Evolutionary conservation across 805 yeast species (phyloP).

Genomic region (Ogataea sp.): DNA sequence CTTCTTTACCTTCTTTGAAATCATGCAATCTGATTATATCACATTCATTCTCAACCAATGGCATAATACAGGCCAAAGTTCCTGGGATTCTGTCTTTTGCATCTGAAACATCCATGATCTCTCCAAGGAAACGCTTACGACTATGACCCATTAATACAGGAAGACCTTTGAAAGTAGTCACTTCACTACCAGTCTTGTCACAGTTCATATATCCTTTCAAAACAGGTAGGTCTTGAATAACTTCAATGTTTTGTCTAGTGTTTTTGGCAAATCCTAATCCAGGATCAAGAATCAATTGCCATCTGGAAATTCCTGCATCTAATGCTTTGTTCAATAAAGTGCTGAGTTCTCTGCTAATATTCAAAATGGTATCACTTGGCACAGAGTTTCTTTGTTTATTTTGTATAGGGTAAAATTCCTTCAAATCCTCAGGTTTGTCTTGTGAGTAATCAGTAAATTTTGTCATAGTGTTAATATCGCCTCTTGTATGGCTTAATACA

Average conservation of each 20-base stretch:
- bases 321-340: conserved; percentile 28
- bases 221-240: conserved; percentile 43
- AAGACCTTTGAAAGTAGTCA: conserved; percentile 36
- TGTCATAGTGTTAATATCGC: conserved; percentile 70
- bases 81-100: conserved; percentile 65
- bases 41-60: conserved; percentile 64
- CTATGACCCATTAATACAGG: conserved; percentile 83
- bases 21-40: conserved; percentile 90
- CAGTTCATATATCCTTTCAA: conserved; percentile 40
- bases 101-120: conserved; percentile 46
- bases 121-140: conserved; percentile 80
- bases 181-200: conserved; percentile 20
- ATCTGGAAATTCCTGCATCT: conserved; percentile 50
- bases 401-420: background rate
- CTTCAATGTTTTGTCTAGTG: conserved; percentile 55
- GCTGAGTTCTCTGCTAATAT: conserved; percentile 52
- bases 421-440: conserved; percentile 14
- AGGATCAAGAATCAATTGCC: conserved; percentile 92
- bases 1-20: conserved; percentile 48
- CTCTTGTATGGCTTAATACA: conserved; percentile 78
- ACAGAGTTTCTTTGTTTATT: background rate
- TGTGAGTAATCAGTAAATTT: conserved; percentile 43
- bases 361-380: background rate
- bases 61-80: conserved; percentile 66
- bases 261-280: conserved; percentile 96